Evolutionary conservation across 305 asterid species (phyloP), one percentile per base, ranked within the genome.

Genomic region (Withania somnifera): DNA sequence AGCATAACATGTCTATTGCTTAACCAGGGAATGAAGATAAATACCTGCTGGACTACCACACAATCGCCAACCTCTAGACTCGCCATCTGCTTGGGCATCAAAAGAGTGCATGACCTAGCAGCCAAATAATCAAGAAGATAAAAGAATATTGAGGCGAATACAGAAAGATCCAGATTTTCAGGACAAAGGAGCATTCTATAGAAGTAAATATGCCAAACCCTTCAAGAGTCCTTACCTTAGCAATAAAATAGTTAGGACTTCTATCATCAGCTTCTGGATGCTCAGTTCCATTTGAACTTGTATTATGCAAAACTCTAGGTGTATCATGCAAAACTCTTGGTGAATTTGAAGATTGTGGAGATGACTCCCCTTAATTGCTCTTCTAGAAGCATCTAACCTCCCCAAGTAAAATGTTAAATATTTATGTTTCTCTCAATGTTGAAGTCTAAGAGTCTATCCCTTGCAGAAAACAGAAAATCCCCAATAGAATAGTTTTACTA

Each of bases 81-180:
- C 98, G 19, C 97, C 95, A 56, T 90, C 95, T 50, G 94, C 91
- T 87, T 92, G 94, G 77, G 97, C 96, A 82, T 95, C 97, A 85
- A 95, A 95, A 32, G 99, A 85, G 86, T 94, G 98, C 81, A 91
- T 87, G 77, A 89, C 98, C 99, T 93, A 87, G 64, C 77, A 79
- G 56, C 11, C 54, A 58, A 64, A 20, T 57, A 75, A 53, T 42
- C 7, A 8, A 76, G 73, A 34, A 34, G 53, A 68, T 2, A 15
- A 77, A 82, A 28, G 56, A 22, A 47, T 73, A 73, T 26, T 50
- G 60, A 73, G 68, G 19, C 26, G 60, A 66, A 73, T 28, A 53
- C 0, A 1, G 77, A 85, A 77, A 64, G 11, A 47, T 47, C 63
- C 17, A 77, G 71, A 24, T 79, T 61, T 82, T 76, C 19, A 24